Evolutionary conservation across 257 asterid species (phyloP).

Genomic region (Buddleja alternifolia): DNA sequence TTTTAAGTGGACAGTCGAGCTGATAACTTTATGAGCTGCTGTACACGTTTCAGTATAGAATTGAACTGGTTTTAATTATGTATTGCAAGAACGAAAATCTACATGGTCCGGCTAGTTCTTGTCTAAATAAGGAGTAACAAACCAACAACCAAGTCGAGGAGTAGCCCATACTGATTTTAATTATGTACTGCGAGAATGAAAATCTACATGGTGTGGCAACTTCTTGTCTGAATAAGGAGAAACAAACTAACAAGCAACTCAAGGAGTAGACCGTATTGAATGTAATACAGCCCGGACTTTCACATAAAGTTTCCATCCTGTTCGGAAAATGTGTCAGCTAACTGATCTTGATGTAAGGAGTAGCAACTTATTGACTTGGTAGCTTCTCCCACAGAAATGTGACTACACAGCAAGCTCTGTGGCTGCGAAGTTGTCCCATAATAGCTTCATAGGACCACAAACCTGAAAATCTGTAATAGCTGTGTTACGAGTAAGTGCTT

Average conservation of each 20-base stretch:
- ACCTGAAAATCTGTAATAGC: background rate
- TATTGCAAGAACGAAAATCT: background rate
- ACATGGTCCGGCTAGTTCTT: background rate
- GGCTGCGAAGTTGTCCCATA: background rate
- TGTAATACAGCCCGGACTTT: too few species aligned
- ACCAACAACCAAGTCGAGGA: background rate
- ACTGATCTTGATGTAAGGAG: background rate
- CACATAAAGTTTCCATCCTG: background rate
- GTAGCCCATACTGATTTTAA: background rate
- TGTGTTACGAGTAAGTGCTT: background rate
- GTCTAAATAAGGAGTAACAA: background rate
- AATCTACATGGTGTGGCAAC: too few species aligned
- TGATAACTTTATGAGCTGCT: slow-evolving; percentile 16
- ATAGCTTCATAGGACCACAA: background rate
- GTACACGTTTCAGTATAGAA: background rate
- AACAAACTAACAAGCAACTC: too few species aligned
- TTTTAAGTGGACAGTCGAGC: slow-evolving; percentile 15
- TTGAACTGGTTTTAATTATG: background rate
- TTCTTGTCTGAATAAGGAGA: too few species aligned
- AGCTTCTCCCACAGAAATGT: slow-evolving; percentile 2
- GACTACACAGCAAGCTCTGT: background rate
- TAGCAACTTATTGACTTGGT: background rate
- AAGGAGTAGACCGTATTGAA: too few species aligned
- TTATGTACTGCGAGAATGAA: too few species aligned
- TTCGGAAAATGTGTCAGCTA: background rate